phyloP scores from a whole-genome alignment of 371 early-diverging fungal genomes.

The Mortierella sp. region DNA sequence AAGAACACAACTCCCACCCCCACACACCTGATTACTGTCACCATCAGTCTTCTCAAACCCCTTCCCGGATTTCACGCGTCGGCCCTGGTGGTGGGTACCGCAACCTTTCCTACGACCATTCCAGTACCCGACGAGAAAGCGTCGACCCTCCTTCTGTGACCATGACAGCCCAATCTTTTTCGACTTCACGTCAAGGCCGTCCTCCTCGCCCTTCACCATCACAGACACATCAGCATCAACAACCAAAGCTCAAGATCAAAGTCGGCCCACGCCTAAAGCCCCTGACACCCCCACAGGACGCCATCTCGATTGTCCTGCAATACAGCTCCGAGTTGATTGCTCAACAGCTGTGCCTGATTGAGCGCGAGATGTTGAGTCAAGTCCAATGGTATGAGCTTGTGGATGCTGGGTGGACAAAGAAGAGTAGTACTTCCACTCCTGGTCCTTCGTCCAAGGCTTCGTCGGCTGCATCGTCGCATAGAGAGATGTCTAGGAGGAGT shows the following conservation, averaged over 20 bases:
- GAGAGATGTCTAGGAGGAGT: not conserved
- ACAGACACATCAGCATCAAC: not conserved
- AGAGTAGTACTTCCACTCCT: not conserved
- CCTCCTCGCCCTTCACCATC: not conserved
- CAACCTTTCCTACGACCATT: not conserved
- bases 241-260: not conserved
- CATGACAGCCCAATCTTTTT: not conserved
- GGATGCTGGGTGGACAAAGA: constrained; percentile 70
- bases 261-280: not conserved
- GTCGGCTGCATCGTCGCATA: not conserved
- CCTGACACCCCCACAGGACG: not conserved
- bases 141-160: not conserved
- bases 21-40: not conserved
- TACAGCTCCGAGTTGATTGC: constrained; percentile 72
- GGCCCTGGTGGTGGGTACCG: not conserved
- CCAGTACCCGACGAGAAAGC: not conserved
- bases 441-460: not conserved
- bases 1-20: not conserved
- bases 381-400: constrained; percentile 78
- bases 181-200: not conserved
- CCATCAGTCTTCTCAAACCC: not conserved
- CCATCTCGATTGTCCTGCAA: constrained; percentile 60
- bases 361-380: constrained; percentile 63
- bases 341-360: constrained; percentile 74
- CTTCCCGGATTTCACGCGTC: not conserved